Percentiles rank a stretch among this genome's conserved stretches.
Evolutionary conservation across 306 rosid genomes (phyloP).

Genomic region (Gleditsia sinensis): DNA sequence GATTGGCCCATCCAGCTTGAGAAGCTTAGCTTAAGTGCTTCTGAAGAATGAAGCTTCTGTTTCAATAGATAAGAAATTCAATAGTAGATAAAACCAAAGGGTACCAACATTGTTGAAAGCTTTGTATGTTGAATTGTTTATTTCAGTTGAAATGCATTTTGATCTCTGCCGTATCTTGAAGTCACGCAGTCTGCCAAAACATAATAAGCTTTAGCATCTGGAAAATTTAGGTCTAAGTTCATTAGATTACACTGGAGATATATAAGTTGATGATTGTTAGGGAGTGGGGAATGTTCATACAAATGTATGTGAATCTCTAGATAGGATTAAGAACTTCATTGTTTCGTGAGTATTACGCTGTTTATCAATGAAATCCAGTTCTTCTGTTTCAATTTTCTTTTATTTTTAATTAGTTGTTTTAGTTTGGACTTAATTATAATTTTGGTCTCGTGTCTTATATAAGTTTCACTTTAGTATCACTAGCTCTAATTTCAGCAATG

Average conservation of each 20-base stretch:
- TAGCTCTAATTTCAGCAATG: background rate
- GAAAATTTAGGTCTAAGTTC: conserved; percentile 31
- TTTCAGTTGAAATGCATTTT: conserved; percentile 39
- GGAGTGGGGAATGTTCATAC: conserved; percentile 49
- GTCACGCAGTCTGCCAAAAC: conserved; percentile 34
- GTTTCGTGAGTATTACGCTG: conserved; percentile 39
- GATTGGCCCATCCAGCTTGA: conserved; percentile 87
- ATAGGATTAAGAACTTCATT: conserved; percentile 42
- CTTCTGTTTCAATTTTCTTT: background rate
- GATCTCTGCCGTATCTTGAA: conserved; percentile 34
- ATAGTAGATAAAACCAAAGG: conserved; percentile 25
- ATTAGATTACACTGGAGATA: conserved; percentile 49
- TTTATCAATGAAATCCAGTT: conserved; percentile 32
- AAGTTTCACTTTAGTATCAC: background rate
- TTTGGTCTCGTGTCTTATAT: background rate
- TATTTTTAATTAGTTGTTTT: background rate
- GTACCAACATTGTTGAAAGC: conserved; percentile 42
- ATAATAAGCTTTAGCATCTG: conserved; percentile 47
- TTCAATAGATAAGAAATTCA: conserved; percentile 29
- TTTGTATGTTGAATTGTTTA: conserved; percentile 40
- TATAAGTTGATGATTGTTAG: conserved; percentile 50
- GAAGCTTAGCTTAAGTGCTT: conserved; percentile 66
- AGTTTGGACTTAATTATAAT: background rate
- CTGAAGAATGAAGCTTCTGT: conserved; percentile 59
- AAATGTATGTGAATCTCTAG: conserved; percentile 40